Evolutionary conservation across 768 basidiomycete genomes (phyloP), one percentile per base, ranked within the genome.

Genomic region (Coprinopsis strossmayeri): DNA sequence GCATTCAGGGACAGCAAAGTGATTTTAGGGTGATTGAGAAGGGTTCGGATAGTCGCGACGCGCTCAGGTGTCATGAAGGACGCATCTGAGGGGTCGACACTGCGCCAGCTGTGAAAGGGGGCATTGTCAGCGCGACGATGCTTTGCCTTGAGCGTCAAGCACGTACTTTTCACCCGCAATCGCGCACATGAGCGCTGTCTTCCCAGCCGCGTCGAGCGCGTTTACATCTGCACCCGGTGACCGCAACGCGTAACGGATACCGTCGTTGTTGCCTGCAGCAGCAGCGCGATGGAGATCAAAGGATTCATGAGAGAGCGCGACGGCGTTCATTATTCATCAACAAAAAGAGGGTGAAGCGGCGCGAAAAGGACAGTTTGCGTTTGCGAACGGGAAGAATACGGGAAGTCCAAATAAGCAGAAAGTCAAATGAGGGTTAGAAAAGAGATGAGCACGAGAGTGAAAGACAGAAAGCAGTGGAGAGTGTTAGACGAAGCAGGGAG

Each of bases 1-100:
- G 82, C 79, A 60, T 91, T 90, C 34, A 91, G 67, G 15, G 84
- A 81, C 59, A 76, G 75, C 12, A 91, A 69, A 9, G 84, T 81
- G 11, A 83, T 73, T 40, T 80, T 70, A 1, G 76, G 73, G 49
- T 80, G 81, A 7, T 61, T 64, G 13, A 81, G 64, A 21, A 88
- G 68, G 15, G 72, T 67, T 48, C 73, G 74, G 49, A 90, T 74
- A 37, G 78, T 71, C 35, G 72, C 65, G 43, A 88, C 67, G 34
- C 85, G 82, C 53, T 65, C 69, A 44, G 64, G 62, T 0, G 78
- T 79, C 71, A 79, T 71, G 54, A 79, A 81, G 2, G 79, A 81
- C 77, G 82, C 79, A 78, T 82, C 75, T 49, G 74, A 76, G 73
- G 81, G 76, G 77, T 86, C 77, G 45, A 82, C 65, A 43, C 78